Evolutionary conservation across 768 basidiomycete genomes (phyloP).

Genomic region (Crepidotus variabilis): DNA sequence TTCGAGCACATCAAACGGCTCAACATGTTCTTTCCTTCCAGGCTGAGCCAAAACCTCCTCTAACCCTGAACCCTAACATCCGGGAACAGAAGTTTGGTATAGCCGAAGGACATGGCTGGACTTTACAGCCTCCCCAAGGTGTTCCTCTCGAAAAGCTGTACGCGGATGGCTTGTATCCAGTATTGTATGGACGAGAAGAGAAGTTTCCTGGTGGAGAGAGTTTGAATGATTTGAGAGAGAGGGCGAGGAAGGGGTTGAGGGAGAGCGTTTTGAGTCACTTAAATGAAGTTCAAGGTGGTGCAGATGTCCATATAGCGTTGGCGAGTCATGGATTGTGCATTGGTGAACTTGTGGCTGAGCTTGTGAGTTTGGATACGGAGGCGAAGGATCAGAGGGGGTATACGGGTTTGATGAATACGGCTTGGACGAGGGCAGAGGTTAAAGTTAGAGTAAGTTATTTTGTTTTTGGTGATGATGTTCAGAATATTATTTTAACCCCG

Average conservation of each 20-base stretch:
- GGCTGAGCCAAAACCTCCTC: constrained; percentile 46
- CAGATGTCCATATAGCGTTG: constrained; percentile 51
- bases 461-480: too few relatives aligned
- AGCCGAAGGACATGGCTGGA: constrained; percentile 65
- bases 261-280: constrained; percentile 60
- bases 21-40: constrained; percentile 50
- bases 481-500: not conserved
- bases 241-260: constrained; percentile 49
- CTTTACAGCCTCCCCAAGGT: constrained; percentile 25
- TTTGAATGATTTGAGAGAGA: constrained; percentile 52
- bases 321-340: constrained; percentile 79
- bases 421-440: constrained; percentile 61
- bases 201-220: constrained; percentile 70
- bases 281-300: constrained; percentile 11
- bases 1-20: constrained; percentile 62
- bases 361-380: constrained; percentile 48
- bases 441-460: constrained; percentile 35
- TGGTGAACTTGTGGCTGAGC: constrained; percentile 50
- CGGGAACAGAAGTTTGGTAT: constrained; percentile 72
- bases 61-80: constrained; percentile 50
- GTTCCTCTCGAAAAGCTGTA: constrained; percentile 38
- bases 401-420: constrained; percentile 62
- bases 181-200: constrained; percentile 39
- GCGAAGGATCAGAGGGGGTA: constrained; percentile 32
- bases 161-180: constrained; percentile 40